These are phyloP conservation scores for Saturnispora zaruensis DNA, from an alignment of 805 yeast species.

Conservation along the genomic window DNA sequence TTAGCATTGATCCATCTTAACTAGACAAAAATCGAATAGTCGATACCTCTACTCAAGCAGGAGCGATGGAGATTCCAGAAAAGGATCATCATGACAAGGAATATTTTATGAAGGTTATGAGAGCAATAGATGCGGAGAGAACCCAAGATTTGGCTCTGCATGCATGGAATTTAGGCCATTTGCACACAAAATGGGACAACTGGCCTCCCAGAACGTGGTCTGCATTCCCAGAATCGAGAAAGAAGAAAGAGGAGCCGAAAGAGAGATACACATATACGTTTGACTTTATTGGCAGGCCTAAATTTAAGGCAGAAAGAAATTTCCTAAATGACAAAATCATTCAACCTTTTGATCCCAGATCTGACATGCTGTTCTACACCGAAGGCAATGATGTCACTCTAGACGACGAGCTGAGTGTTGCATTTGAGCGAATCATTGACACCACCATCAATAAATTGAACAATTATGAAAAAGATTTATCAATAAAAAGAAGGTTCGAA, in stretches of 20 bases:
- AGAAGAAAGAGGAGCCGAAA: background rate
- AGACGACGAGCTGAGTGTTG: background rate
- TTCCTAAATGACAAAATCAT: background rate
- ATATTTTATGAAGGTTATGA: background rate
- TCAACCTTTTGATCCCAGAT: background rate
- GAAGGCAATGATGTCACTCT: background rate
- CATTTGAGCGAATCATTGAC: background rate
- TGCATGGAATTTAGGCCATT: constrained; percentile 6
- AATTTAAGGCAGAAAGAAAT: background rate
- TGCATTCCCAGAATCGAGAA: background rate
- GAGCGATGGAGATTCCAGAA: background rate
- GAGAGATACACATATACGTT: background rate
- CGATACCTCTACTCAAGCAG: background rate
- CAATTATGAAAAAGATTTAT: background rate
- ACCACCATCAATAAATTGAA: background rate
- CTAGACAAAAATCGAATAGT: background rate
- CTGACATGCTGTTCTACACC: background rate
- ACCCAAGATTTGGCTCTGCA: constrained; percentile 5
- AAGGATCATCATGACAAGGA: background rate
- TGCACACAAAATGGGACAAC: constrained; percentile 3
- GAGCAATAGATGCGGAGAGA: constrained; percentile 1
- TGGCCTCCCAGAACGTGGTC: constrained; percentile 6
- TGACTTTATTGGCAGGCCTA: background rate
- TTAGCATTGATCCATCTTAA: background rate
- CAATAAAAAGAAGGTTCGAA: background rate